Percentiles rank a stretch among this genome's conserved stretches.
Conservation (phyloP, 805 yeast genomes). For the Candida krabiensis region DNA sequence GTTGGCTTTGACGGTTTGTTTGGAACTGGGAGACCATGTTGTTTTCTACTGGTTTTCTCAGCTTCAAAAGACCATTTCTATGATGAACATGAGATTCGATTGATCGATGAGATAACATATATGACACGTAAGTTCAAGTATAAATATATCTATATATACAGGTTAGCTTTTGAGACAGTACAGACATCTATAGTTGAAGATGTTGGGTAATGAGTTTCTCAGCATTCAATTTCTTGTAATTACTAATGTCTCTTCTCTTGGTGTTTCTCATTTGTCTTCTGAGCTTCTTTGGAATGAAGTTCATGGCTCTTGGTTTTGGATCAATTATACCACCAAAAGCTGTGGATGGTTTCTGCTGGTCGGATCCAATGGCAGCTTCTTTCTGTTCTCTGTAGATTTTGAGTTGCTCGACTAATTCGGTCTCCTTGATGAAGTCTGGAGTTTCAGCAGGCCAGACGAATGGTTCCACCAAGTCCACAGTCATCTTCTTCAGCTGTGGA, state of each 20-base stretch:
- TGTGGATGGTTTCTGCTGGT: slow-evolving; percentile 60
- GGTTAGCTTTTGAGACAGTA: slow-evolving; percentile 27
- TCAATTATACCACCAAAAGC: slow-evolving; percentile 73
- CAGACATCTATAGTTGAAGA: slow-evolving; percentile 40
- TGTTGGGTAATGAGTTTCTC: slow-evolving; percentile 40
- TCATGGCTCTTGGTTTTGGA: slow-evolving; percentile 56
- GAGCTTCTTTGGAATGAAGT: slow-evolving; percentile 57
- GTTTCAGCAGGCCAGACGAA: slow-evolving; percentile 85
- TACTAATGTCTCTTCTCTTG: slow-evolving; percentile 35
- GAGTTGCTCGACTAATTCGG: slow-evolving; percentile 42
- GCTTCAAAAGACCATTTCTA: no score
- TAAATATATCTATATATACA: slow-evolving; percentile 21
- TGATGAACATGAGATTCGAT: neutral
- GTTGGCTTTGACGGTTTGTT: slow-evolving; percentile 3
- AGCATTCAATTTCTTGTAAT: slow-evolving; percentile 27
- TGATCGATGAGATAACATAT: neutral
- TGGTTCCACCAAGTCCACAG: slow-evolving; percentile 93
- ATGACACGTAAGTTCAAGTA: neutral
- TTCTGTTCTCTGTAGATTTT: slow-evolving; percentile 52
- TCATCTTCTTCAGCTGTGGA: slow-evolving; percentile 91
- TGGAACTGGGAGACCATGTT: neutral
- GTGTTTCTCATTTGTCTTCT: slow-evolving; percentile 47
- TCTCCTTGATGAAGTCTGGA: slow-evolving; percentile 34
- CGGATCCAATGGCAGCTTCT: slow-evolving; percentile 58
- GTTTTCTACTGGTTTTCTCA: neutral